Evolutionary conservation across 306 rosid species (phyloP).

Genomic region (Clitoria ternatea): DNA sequence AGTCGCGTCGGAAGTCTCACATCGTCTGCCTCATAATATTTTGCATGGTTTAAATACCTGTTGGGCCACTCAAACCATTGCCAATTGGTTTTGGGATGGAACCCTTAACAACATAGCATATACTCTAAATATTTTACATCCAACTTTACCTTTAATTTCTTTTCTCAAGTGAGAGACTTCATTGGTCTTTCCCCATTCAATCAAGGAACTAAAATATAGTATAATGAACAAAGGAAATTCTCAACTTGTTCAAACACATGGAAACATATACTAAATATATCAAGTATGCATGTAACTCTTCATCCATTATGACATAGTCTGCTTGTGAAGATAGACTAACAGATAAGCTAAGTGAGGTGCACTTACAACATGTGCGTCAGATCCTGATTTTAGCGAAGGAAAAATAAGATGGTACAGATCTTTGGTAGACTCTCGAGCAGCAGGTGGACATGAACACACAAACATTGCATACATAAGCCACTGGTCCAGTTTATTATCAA

Average conservation of each 20-base stretch:
- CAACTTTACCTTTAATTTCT: neutral
- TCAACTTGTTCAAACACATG: constrained; percentile 3
- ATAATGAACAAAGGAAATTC: neutral
- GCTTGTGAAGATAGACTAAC: constrained; percentile 11
- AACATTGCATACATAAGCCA: constrained; percentile 99
- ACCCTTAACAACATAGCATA: neutral
- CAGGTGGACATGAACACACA: constrained; percentile 91
- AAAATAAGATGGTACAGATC: constrained; percentile 90
- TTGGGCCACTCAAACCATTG: no score
- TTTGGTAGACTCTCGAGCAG: constrained; percentile 76
- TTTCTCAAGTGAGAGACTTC: neutral
- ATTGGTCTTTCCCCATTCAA: constrained; percentile 1
- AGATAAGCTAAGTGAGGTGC: constrained; percentile 18
- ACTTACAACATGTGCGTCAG: constrained; percentile 85
- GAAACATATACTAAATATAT: neutral
- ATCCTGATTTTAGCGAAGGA: constrained; percentile 89
- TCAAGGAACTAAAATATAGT: constrained; percentile 6
- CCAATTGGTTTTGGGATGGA: no score
- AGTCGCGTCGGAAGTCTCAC: no score
- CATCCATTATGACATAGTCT: constrained; percentile 14
- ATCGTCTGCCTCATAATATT: no score
- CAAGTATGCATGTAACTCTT: constrained; percentile 9
- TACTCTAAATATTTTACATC: neutral
- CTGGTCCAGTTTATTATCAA: constrained; percentile 94
- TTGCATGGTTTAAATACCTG: no score